These are phyloP conservation scores for Phoenix dactylifera DNA, from an alignment of 176 grass and related monocot genomes.

Conservation along the genomic window DNA sequence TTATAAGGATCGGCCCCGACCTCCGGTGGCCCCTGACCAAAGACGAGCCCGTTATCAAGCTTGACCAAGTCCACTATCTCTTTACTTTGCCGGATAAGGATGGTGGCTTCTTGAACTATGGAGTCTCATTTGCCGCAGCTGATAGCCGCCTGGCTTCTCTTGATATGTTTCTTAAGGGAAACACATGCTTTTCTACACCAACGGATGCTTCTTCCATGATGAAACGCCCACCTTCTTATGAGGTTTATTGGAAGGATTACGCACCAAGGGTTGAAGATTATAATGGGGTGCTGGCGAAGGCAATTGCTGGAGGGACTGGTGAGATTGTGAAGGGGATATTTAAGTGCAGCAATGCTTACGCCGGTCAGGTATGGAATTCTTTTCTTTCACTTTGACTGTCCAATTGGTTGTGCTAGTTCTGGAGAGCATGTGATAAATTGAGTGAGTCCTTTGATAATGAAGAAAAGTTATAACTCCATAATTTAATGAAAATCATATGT, in stretches of 20 bases:
- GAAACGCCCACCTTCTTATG: constrained; percentile 12
- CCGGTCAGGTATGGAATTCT: constrained; percentile 39
- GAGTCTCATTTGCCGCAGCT: constrained; percentile 48
- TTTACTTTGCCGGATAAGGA: constrained; percentile 68
- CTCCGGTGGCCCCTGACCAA: constrained; percentile 79
- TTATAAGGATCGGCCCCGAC: constrained; percentile 51
- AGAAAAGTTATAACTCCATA: too few species aligned
- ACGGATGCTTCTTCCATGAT: background rate
- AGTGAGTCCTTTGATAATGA: too few species aligned
- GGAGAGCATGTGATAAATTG: too few species aligned
- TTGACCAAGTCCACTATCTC: constrained; percentile 73
- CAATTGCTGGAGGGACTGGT: constrained; percentile 64
- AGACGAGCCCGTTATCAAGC: constrained; percentile 80
- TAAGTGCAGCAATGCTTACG: constrained; percentile 78
- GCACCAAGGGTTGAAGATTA: constrained; percentile 58
- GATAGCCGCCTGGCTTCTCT: constrained; percentile 43
- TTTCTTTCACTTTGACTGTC: background rate
- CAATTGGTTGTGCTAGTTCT: too few species aligned
- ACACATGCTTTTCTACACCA: constrained; percentile 53
- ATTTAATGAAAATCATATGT: too few species aligned
- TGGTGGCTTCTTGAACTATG: constrained; percentile 77
- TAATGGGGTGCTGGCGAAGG: constrained; percentile 65
- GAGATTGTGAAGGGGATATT: constrained; percentile 85
- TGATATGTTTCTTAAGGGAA: constrained; percentile 54
- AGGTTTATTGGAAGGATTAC: constrained; percentile 69